Evolutionary conservation across 176 grass and related monocot species (phyloP), one percentile per base, ranked within the genome.

Genomic region (Otatea glauca): DNA sequence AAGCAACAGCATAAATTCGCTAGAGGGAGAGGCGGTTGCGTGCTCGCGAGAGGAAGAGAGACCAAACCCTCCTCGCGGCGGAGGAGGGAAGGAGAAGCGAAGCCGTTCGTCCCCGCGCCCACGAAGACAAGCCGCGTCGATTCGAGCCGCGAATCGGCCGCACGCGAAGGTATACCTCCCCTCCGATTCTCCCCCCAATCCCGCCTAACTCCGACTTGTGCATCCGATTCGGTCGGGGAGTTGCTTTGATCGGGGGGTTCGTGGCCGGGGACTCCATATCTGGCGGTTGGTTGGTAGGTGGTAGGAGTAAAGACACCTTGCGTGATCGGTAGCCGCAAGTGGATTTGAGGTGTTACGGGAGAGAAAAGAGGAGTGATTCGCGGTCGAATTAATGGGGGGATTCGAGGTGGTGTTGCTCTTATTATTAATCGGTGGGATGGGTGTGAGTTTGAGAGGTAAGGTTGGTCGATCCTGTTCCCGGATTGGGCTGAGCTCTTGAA

Each of bases 11-110:
- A 12, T 35, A 68, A 15, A 32, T 82, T 61, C 18, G 48, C 69
- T 18, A 24, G 20, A 6, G 4, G 17, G 29, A 11, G 43, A n/a
- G 60, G 76, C 80, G 75, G 84, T 84, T 83, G 89, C 89, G 89
- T 87, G 75, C 44, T 83, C 41, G 74, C 49, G 74, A 23, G 80
- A 79, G 49, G 66, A 39, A 56, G 70, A 56, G 70, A 16, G 27
- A 20, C 70, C 70, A 44, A 68, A 68, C 82, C 82, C 72, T 84
- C 71, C n/a, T 17, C 59, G 18, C 63, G 7, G 62, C 20, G 45
- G 21, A n/a, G 53, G 53, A 21, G 35, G 60, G 21, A 6, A 43
- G 39, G 59, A 20, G 24, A 14, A 11, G 59, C 5, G 32, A 35
- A 39, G 65, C 48, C 34, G 21, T 58, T 39, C 60, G 60, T 29